These are phyloP conservation scores for Stachybotrys echinatus DNA, from an alignment of 2,329 filamentous ascomycete genomes.

Conservation along the genomic window DNA sequence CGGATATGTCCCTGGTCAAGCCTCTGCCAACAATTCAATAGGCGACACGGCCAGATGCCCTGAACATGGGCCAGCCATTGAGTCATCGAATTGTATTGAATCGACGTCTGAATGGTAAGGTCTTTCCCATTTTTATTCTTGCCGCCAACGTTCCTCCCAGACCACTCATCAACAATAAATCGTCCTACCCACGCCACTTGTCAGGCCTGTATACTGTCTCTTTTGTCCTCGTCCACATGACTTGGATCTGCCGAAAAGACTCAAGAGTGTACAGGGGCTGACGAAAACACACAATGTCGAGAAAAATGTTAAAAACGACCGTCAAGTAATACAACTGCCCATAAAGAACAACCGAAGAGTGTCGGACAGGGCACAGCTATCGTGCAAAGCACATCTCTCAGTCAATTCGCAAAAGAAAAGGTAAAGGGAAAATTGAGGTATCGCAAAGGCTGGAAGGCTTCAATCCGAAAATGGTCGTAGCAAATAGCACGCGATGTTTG, in stretches of 20 bases:
- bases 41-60: neutral
- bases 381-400: slow-evolving; percentile 28
- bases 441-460: slow-evolving; percentile 24
- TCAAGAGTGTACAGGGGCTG: slow-evolving; percentile 17
- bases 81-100: slow-evolving; percentile 33
- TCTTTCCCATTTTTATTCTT: slow-evolving; percentile 16
- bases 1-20: neutral
- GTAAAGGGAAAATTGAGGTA: slow-evolving; percentile 24
- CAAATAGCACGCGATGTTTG: slow-evolving; percentile 8
- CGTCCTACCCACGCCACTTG: slow-evolving; percentile 13
- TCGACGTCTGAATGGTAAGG: slow-evolving; percentile 20
- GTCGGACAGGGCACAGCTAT: slow-evolving; percentile 21
- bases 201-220: slow-evolving; percentile 8
- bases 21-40: neutral
- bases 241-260: slow-evolving; percentile 6
- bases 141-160: slow-evolving; percentile 19
- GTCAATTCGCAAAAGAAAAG: slow-evolving; percentile 15
- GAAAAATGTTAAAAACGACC: slow-evolving; percentile 17
- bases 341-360: slow-evolving; percentile 22
- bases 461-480: slow-evolving; percentile 8
- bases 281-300: slow-evolving; percentile 18
- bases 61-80: slow-evolving; percentile 6
- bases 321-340: slow-evolving; percentile 30
- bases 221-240: neutral
- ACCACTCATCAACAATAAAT: slow-evolving; percentile 15